These are phyloP conservation scores for Chamaenerion angustifolium DNA, from an alignment of 345 rosid genomes.

Conservation along the genomic window DNA sequence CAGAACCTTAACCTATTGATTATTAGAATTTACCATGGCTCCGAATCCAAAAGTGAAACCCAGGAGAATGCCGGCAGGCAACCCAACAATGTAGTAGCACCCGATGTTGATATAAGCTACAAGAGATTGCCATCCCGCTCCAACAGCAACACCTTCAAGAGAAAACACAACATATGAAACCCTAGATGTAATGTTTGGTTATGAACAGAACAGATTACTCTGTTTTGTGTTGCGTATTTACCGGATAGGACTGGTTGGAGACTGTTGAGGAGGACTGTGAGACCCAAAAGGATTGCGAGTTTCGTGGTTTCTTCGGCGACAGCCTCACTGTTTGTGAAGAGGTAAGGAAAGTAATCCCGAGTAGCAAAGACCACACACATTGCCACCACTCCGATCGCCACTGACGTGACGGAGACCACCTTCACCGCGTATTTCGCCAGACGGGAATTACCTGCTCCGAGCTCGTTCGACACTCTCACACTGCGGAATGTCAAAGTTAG, in stretches of 20 bases:
- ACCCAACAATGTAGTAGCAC: slow-evolving; percentile 69
- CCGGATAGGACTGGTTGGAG: slow-evolving; percentile 88
- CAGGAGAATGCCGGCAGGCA: slow-evolving; percentile 72
- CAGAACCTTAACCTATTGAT: too few relatives aligned
- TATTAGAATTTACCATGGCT: slow-evolving; percentile 30
- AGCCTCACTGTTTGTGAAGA: slow-evolving; percentile 58
- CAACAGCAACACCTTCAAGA: slow-evolving; percentile 75
- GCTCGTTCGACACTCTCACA: slow-evolving; percentile 85
- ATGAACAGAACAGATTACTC: too few relatives aligned
- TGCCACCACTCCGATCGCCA: slow-evolving; percentile 42
- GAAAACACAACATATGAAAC: neutral
- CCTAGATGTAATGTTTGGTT: neutral
- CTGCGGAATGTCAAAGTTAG: slow-evolving; percentile 13
- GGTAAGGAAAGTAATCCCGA: slow-evolving; percentile 53
- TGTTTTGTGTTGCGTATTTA: slow-evolving; percentile 9
- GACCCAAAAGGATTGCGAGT: slow-evolving; percentile 49
- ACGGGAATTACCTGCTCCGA: slow-evolving; percentile 59
- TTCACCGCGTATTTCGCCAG: slow-evolving; percentile 53
- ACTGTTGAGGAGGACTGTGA: slow-evolving; percentile 72
- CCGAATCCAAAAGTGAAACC: slow-evolving; percentile 70
- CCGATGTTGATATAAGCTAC: slow-evolving; percentile 80
- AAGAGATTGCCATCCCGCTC: slow-evolving; percentile 90
- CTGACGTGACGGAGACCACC: slow-evolving; percentile 65
- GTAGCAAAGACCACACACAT: slow-evolving; percentile 50
- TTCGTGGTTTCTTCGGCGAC: slow-evolving; percentile 73